These are phyloP conservation scores for Epichloe gansuensis DNA, from an alignment of 2,329 filamentous ascomycete species.

Conservation along the genomic window DNA sequence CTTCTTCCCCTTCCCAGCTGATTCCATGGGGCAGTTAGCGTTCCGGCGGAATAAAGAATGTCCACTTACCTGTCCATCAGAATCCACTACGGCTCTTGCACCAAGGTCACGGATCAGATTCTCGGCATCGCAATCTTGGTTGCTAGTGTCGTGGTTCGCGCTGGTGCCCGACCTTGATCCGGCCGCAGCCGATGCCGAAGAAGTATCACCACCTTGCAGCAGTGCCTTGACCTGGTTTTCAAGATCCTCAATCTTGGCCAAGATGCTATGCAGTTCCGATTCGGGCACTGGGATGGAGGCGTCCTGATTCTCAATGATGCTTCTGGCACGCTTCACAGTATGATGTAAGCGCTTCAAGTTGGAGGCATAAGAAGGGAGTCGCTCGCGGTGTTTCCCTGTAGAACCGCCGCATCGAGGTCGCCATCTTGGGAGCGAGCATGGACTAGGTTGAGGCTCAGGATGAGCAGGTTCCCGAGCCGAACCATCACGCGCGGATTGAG, in stretches of 20 bases:
- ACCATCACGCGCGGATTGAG: constrained; percentile 7
- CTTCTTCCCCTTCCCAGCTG: constrained; percentile 6
- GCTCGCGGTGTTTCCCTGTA: background rate
- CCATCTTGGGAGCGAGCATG: background rate
- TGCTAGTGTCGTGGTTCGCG: background rate
- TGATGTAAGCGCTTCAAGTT: constrained; percentile 8
- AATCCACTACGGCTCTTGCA: constrained; percentile 6
- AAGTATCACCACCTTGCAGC: constrained; percentile 7
- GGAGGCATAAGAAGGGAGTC: constrained; percentile 7
- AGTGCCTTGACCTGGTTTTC: constrained; percentile 17
- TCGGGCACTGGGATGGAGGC: constrained; percentile 15
- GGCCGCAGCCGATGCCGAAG: background rate
- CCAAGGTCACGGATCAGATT: constrained; percentile 8
- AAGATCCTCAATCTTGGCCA: constrained; percentile 17
- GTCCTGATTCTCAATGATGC: constrained; percentile 15
- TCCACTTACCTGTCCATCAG: constrained; percentile 13
- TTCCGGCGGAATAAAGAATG: constrained; percentile 12
- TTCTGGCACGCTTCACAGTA: constrained; percentile 9
- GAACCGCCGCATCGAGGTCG: background rate
- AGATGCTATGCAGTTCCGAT: constrained; percentile 14
- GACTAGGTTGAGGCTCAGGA: constrained; percentile 5
- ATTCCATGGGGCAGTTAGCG: constrained; percentile 15
- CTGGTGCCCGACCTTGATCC: background rate
- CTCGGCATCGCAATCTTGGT: constrained; percentile 8
- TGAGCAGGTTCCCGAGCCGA: constrained; percentile 7